A percentile compares a stretch with the other conserved stretches of the same genome.
phyloP scores from a whole-genome alignment of 371 early-diverging fungal species.

The Saksenaea oblongispora region DNA sequence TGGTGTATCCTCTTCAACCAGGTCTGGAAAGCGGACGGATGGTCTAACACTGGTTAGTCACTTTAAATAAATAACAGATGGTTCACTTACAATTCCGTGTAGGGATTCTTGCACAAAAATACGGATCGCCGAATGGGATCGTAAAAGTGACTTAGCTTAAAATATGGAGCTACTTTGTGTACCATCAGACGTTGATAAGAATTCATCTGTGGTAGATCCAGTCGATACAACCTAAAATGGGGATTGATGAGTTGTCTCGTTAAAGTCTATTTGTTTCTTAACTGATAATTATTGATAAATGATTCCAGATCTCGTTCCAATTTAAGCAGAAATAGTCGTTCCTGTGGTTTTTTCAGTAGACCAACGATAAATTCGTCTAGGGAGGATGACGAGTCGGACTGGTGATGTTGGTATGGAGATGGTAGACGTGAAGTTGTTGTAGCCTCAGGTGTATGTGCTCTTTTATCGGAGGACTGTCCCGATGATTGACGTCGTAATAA shows the following conservation, averaged over 20 bases:
- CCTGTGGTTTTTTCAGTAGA: constrained; percentile 69
- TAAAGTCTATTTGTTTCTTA: constrained; percentile 6
- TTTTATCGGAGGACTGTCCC: not conserved
- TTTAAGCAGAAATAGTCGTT: constrained; percentile 74
- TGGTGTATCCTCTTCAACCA: constrained; percentile 38
- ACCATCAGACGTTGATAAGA: constrained; percentile 78
- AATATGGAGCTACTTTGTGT: constrained; percentile 75
- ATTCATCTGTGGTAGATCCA: constrained; percentile 75
- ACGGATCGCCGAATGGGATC: constrained; percentile 64
- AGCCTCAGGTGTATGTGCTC: not conserved
- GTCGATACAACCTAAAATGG: constrained; percentile 49
- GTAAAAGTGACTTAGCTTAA: constrained; percentile 64
- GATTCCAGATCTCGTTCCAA: constrained; percentile 67
- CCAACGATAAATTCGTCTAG: constrained; percentile 67
- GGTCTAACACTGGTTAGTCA: constrained; percentile 33
- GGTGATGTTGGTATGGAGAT: constrained; percentile 4
- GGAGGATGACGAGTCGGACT: constrained; percentile 3
- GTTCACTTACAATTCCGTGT: constrained; percentile 69
- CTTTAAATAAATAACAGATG: not conserved
- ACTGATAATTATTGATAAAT: constrained; percentile 66
- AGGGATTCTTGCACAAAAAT: constrained; percentile 59
- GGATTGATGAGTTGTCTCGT: not conserved
- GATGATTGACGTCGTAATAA: not conserved
- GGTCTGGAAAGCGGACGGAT: constrained; percentile 49
- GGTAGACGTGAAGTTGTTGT: not conserved